Base-by-base conservation (phyloP, 306 rosid species). In the Styphnolobium japonicum region DNA sequence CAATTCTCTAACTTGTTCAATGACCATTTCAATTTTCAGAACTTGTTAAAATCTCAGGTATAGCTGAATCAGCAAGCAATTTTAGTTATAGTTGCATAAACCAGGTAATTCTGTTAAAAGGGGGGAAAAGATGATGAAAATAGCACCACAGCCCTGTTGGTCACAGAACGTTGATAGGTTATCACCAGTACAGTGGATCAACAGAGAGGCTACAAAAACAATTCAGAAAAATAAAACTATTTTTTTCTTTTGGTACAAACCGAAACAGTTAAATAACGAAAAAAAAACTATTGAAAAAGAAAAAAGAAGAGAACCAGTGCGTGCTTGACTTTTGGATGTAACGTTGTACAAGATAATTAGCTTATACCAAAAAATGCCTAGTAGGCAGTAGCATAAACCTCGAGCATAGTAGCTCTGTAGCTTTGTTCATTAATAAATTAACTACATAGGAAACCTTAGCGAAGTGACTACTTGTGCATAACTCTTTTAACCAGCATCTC, bases 381-480 rank as follows among this genome's bases (percentile, higher is more conserved):
- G 56, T n/a, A n/a, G n/a, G n/a, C n/a, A n/a, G n/a, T 31, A 65
- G 51, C 70, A 71, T 53, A 78, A 76, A 83, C 71, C 77, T 68
- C 31, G 71, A 72, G 46, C 83, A 83, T 52, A 55, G 65, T 52
- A 55, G 65, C 67, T 67, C 19, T 33, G 40, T 56, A 18, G 74
- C 60, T 84, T 67, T 58, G 86, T 82, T 80, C 64, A 21, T 55
- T 34, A 2, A 69, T 75, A 83, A 76, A 65, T 77, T 73, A 71
- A 73, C 76, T 56, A 82, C 69, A 75, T 66, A 42, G 29, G 57
- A 60, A 83, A 80, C 65, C 69, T 40, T 19, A 53, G 81, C 73
- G 36, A 53, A 27, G 83, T 23, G 73, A 62, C 40, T n/a, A 21
- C 21, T 42, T 10, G 39, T 66, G 80, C 78, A 76, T 71, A 60